These are phyloP conservation scores for Dovyalis caffra DNA, from an alignment of 345 rosid species.

Conservation along the genomic window DNA sequence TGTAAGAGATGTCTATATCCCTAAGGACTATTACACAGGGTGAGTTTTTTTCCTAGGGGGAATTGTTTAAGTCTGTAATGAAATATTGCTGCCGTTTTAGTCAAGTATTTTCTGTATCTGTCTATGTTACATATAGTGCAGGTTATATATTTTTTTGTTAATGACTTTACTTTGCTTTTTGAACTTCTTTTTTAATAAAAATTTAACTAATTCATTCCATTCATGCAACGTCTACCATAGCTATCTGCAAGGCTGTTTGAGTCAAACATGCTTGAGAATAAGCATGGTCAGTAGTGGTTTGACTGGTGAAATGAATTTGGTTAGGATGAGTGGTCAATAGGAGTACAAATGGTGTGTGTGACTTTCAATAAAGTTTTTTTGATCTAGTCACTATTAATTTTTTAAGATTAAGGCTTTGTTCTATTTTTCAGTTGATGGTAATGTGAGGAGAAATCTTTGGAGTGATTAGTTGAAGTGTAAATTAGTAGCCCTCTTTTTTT, in stretches of 20 bases:
- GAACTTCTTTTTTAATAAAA: background rate
- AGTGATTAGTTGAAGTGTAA: background rate
- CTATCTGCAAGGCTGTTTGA: background rate
- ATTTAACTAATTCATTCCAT: background rate
- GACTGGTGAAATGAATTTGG: background rate
- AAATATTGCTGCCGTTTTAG: background rate
- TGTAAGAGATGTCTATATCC: slow-evolving; percentile 91
- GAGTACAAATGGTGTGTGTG: background rate
- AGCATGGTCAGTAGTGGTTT: background rate
- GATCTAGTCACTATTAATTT: background rate
- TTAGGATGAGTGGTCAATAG: background rate
- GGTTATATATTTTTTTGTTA: too few species aligned
- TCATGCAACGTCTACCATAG: background rate
- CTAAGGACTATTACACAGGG: slow-evolving; percentile 93
- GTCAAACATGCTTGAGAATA: background rate
- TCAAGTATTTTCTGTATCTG: background rate
- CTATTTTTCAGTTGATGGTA: background rate
- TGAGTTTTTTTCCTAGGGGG: slow-evolving; percentile 23
- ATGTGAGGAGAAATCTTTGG: background rate
- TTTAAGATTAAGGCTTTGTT: background rate
- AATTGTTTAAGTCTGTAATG: background rate
- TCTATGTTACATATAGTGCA: background rate
- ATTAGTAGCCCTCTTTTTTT: background rate
- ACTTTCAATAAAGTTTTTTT: background rate
- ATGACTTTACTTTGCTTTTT: background rate